Percentiles rank a stretch among this genome's conserved stretches.
Conservation (phyloP, 805 yeast species). For the Saturnispora silvae region DNA sequence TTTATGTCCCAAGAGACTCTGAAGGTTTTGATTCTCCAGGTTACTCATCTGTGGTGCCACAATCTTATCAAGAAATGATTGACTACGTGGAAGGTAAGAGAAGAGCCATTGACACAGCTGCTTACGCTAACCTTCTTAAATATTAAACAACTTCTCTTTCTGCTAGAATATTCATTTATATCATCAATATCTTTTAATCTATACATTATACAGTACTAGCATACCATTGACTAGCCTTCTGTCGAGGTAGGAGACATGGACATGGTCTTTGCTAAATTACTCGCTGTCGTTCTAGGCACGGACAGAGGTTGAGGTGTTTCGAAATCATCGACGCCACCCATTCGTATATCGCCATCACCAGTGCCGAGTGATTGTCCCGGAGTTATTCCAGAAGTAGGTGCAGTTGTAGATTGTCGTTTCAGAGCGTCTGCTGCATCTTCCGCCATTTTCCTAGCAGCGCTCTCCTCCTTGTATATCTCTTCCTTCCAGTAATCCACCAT, state of each 20-base stretch:
- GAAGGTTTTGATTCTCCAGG: conserved; percentile 37
- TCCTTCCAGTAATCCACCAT: conserved; percentile 66
- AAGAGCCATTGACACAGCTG: conserved; percentile 75
- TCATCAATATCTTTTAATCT: no score
- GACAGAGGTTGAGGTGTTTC: not conserved
- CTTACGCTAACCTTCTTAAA: conserved; percentile 41
- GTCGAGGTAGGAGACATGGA: conserved; percentile 8
- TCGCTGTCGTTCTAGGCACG: no score
- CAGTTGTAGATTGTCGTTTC: no score
- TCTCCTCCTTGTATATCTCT: conserved; percentile 15
- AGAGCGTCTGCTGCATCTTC: not conserved
- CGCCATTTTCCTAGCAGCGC: not conserved
- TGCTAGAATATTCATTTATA: no score
- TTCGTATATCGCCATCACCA: not conserved
- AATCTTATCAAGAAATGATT: conserved; percentile 87
- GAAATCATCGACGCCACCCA: not conserved
- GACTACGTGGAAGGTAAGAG: conserved; percentile 83
- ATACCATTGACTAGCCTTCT: not conserved
- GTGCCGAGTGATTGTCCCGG: no score
- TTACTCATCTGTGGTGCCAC: conserved; percentile 73
- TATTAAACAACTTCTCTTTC: conserved; percentile 4
- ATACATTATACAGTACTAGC: not conserved
- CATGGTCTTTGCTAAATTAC: not conserved
- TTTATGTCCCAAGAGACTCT: conserved; percentile 62
- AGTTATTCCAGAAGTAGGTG: no score